These are phyloP conservation scores for Trametes cingulata DNA, from an alignment of 768 basidiomycete genomes.

Conservation along the genomic window DNA sequence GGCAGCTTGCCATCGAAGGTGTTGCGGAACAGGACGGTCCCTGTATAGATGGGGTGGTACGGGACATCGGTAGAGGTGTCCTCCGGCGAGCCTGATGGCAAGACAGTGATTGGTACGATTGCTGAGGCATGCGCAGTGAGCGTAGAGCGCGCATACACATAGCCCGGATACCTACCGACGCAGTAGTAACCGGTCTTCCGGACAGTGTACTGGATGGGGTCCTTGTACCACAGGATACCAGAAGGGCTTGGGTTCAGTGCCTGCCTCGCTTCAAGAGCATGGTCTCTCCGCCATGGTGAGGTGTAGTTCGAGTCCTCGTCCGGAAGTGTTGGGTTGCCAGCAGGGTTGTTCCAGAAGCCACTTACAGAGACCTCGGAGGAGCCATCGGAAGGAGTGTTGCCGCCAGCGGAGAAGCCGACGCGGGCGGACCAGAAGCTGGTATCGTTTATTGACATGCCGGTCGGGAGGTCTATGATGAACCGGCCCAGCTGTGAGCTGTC, in stretches of 20 bases:
- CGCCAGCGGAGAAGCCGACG: slow-evolving; percentile 55
- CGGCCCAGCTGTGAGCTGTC: slow-evolving; percentile 68
- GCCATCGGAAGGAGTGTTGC: slow-evolving; percentile 24
- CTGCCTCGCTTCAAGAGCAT: slow-evolving; percentile 23
- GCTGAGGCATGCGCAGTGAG: slow-evolving; percentile 44
- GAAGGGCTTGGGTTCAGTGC: slow-evolving; percentile 50
- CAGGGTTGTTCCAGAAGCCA: slow-evolving; percentile 60
- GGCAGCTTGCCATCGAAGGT: slow-evolving; percentile 86
- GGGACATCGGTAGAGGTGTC: slow-evolving; percentile 53
- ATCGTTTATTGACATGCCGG: slow-evolving; percentile 57
- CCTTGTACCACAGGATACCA: slow-evolving; percentile 55
- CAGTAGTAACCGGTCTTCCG: slow-evolving; percentile 94
- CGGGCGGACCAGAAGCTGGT: slow-evolving; percentile 90
- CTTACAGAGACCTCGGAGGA: slow-evolving; percentile 27
- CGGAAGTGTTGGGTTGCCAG: slow-evolving; percentile 58
- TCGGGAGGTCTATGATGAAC: slow-evolving; percentile 83
- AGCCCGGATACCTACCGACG: slow-evolving; percentile 62
- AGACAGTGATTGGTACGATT: slow-evolving; percentile 85
- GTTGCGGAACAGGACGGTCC: slow-evolving; percentile 83
- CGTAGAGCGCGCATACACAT: neutral
- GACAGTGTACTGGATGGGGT: slow-evolving; percentile 82
- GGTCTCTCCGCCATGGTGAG: slow-evolving; percentile 48
- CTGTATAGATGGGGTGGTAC: slow-evolving; percentile 76
- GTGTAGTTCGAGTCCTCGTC: slow-evolving; percentile 41
- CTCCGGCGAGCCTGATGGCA: slow-evolving; percentile 38